Base-by-base conservation (phyloP, 345 rosid species). In the Mercurialis annua region DNA sequence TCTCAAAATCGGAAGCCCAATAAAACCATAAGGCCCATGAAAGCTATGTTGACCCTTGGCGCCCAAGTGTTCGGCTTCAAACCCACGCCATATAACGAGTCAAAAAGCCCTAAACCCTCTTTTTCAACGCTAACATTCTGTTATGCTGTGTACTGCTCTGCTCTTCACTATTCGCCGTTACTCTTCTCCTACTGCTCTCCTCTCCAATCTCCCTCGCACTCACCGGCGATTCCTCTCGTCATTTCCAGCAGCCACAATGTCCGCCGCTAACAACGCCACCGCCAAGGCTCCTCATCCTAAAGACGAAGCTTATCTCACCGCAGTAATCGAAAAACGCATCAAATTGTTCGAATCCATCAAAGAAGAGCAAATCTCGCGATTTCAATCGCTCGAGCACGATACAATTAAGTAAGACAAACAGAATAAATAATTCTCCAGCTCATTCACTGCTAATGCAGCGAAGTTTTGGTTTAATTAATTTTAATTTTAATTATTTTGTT, bases 301-400 rank as follows among this genome's bases (percentile, higher is more conserved):
- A 65, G 92, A 88, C 71, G 89, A 85, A 3, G 76, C 58, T 23
- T 90, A 90, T 76, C 88, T 90, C n/a, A 40, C 64, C 8, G 70
- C 71, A 10, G 87, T 81, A 4, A 84, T 92, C 47, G 82, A 87
- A 11, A 88, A 90, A 51, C 89, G 98, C 40, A 81, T 90, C 76
- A 63, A 56, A 50, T 79, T 88, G 65, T 93, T 93, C 74, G 81
- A 87, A 82, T 63, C 83, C 68, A 79, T 92, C 75, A 85, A 86
- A 65, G 76, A 93, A 1, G 65, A 80, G 68, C 98, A 86, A 62
- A 80, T 78, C 42, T 70, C 83, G 40, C 81, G 79, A 44, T 80
- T 85, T 16, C 79, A 81, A 64, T 85, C 92, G 49, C 77, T 83
- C 3, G 80, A 91, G 0, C 90, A 81, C 46, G 98, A 91, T 62